phyloP scores from a whole-genome alignment of 164 flowering plant genomes.

The Piper longum region DNA sequence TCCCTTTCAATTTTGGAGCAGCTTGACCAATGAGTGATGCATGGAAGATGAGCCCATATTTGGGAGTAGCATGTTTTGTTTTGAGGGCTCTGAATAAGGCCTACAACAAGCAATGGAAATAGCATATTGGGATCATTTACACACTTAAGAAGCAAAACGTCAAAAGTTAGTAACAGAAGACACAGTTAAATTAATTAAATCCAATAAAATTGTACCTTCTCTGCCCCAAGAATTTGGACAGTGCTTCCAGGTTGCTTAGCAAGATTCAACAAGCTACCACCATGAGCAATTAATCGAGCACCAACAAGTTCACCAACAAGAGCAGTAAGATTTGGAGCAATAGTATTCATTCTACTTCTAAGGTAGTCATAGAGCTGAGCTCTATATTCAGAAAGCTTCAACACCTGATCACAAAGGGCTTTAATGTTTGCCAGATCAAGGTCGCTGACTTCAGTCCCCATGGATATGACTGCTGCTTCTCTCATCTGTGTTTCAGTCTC shows the following conservation, averaged over 20 bases:
- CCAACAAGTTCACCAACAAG: conserved; percentile 96
- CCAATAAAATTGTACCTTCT: conserved; percentile 20
- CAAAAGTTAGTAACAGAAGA: neutral
- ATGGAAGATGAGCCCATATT: conserved; percentile 90
- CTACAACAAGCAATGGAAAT: conserved; percentile 2
- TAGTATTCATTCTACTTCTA: conserved; percentile 74
- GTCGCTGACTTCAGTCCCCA: conserved; percentile 94
- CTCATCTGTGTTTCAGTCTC: conserved; percentile 75
- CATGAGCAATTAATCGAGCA: conserved; percentile 90
- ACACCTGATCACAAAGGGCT: conserved; percentile 77
- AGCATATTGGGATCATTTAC: neutral
- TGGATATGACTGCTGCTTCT: conserved; percentile 76
- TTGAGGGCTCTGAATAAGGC: conserved; percentile 93
- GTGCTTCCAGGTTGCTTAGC: conserved; percentile 95
- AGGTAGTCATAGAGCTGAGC: conserved; percentile 77
- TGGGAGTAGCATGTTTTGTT: conserved; percentile 89
- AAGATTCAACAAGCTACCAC: conserved; percentile 83
- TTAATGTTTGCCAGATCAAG: conserved; percentile 71
- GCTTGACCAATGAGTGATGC: conserved; percentile 96
- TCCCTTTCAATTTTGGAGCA: conserved; percentile 80
- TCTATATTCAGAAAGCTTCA: conserved; percentile 76
- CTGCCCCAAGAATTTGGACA: conserved; percentile 91
- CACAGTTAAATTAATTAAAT: neutral
- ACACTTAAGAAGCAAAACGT: neutral
- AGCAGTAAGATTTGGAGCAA: conserved; percentile 85